Base-by-base conservation (phyloP, 2,329 filamentous ascomycete species). In the Aspergillus pseudotamarii region DNA sequence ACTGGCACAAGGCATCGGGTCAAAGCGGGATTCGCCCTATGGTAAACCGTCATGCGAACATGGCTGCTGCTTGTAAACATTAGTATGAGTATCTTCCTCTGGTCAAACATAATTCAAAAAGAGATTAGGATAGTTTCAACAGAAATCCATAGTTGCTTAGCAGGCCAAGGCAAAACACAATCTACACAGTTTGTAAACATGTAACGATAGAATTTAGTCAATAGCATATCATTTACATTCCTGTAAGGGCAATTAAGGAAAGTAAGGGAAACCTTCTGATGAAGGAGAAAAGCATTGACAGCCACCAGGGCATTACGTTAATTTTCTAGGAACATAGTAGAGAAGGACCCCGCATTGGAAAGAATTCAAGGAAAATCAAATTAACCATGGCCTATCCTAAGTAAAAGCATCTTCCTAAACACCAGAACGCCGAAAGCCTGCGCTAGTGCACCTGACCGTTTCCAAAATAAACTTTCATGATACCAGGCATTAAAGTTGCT, bases 361-460 rank as follows among this genome's bases (percentile, higher is more conserved):
- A 28, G 12, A 51, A 5, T 34, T 21, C 8, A 28, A 51, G 16
- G 28, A 32, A 32, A 51, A 21, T 51, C 28, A 51, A 32, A 10
- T 32, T 51, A 11, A 32, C 3, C 48, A 32, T 32, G 19, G 48
- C 48, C 5, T 21, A 32, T n/a, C 28, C 48, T 34, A 30, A 51
- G 16, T 51, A n/a, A n/a, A 19, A 51, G 8, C 10, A n/a, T 12
- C 10, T 30, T 6, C 23, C 28, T 12, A 4, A 51, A 51, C 48
- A 8, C 48, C 48, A n/a, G 2, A 50, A 51, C 28, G 16, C 48
- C 48, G 21, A n/a, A 51, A 32, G 19, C 48, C 48, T 32, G 48
- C 51, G 51, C 51, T 55, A 55, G 51, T 55, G 34, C 48, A 54
- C 21, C 51, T 55, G 51, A 55, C 51, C 51, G 21, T 38, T 38